These are phyloP conservation scores for Cutaneotrichosporon spelunceum DNA, from an alignment of 1,284 basidiomycete genomes.

Conservation along the genomic window DNA sequence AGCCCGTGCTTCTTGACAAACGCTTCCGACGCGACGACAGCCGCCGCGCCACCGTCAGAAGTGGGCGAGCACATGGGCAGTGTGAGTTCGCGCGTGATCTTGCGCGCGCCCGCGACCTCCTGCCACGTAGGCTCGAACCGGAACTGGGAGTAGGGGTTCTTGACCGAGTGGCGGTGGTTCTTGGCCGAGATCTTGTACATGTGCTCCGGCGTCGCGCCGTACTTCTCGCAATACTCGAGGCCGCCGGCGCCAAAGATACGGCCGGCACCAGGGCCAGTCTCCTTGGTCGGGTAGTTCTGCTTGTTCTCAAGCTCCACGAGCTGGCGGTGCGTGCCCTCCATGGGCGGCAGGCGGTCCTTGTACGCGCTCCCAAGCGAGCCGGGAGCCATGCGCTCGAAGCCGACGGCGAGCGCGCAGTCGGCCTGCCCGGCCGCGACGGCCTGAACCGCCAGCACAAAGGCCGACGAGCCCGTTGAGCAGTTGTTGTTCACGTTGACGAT, in stretches of 20 bases:
- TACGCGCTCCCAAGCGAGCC: conserved; percentile 21
- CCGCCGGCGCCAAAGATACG: conserved; percentile 25
- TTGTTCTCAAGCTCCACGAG: conserved; percentile 18
- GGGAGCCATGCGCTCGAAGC: conserved; percentile 26
- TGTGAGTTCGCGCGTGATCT: conserved; percentile 26
- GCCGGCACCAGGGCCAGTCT: conserved; percentile 19
- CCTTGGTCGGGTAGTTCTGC: conserved; percentile 20
- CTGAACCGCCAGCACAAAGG: conserved; percentile 17
- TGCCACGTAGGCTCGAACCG: conserved; percentile 18
- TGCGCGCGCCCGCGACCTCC: conserved; percentile 20
- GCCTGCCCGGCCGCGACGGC: conserved; percentile 20
- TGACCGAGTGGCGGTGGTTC: conserved; percentile 25
- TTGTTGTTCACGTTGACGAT: conserved; percentile 28
- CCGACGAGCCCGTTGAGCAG: conserved; percentile 25
- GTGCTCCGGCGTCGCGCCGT: conserved; percentile 23
- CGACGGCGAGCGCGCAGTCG: conserved; percentile 24
- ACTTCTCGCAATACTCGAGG: conserved; percentile 23
- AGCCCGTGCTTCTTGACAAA: conserved; percentile 21
- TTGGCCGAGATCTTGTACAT: conserved; percentile 22
- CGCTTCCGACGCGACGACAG: conserved; percentile 22
- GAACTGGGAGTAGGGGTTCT: conserved; percentile 30
- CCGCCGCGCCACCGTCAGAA: conserved; percentile 21
- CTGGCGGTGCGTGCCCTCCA: conserved; percentile 17
- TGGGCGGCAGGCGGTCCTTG: conserved; percentile 20
- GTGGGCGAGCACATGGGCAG: conserved; percentile 28